These are phyloP conservation scores for Zygosaccharomyces bailii DNA, from an alignment of 805 yeast species.

Conservation along the genomic window DNA sequence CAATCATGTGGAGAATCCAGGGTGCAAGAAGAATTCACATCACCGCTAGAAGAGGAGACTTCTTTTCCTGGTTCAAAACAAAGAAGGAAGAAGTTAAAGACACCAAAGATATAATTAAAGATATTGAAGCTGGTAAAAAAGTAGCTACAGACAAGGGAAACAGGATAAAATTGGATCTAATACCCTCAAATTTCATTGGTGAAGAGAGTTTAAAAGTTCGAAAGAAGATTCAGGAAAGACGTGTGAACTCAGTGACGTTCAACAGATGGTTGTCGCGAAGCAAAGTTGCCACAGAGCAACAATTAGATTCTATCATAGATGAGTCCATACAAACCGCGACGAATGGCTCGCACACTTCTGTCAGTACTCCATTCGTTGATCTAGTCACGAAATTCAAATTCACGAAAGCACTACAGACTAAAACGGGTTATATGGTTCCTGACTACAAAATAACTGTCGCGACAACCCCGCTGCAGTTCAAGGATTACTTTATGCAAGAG, in stretches of 20 bases:
- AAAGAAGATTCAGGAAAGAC: conserved; percentile 11
- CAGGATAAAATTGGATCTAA: conserved; percentile 26
- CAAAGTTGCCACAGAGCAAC: conserved; percentile 27
- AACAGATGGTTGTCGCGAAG: conserved; percentile 35
- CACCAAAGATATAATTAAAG: conserved; percentile 35
- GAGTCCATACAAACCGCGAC: conserved; percentile 10
- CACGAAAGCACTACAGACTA: conserved; percentile 35
- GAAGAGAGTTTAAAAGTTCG: conserved; percentile 23
- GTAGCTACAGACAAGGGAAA: conserved; percentile 14
- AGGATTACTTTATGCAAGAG: conserved; percentile 27
- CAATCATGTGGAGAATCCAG: not conserved
- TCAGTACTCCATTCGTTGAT: conserved; percentile 26
- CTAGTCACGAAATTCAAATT: conserved; percentile 38
- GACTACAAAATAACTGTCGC: conserved; percentile 38
- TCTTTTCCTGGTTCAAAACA: conserved; percentile 41
- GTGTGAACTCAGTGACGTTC: conserved; percentile 28
- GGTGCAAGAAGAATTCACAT: conserved; percentile 27
- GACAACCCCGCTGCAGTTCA: conserved; percentile 30
- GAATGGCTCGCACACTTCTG: not conserved
- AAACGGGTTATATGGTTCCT: conserved; percentile 40
- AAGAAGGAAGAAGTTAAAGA: conserved; percentile 30
- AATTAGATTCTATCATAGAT: conserved; percentile 28
- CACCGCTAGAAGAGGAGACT: conserved; percentile 27
- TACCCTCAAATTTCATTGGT: conserved; percentile 33
- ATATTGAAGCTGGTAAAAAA: conserved; percentile 36